Evolutionary conservation across 805 yeast species (phyloP).

Genomic region (Sugiyamaella valdiviana): DNA sequence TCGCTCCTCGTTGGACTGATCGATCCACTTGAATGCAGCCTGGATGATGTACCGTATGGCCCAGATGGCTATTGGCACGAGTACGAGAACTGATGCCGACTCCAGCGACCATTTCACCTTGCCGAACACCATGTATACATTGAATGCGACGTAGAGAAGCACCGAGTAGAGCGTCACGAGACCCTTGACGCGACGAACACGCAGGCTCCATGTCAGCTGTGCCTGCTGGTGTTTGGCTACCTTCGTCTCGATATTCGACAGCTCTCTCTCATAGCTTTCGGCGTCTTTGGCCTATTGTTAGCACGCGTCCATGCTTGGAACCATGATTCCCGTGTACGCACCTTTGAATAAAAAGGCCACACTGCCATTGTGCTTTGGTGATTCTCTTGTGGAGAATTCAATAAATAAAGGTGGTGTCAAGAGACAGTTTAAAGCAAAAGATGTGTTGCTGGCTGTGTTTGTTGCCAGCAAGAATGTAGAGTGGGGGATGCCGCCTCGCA

Average conservation of each 20-base stretch:
- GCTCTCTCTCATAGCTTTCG: constrained; percentile 31
- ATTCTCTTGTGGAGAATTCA: neutral
- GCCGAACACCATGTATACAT: constrained; percentile 19
- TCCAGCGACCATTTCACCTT: constrained; percentile 6
- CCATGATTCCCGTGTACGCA: neutral
- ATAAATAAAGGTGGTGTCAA: neutral
- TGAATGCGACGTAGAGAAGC: constrained; percentile 24
- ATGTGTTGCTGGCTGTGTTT: too few relatives aligned
- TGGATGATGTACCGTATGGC: constrained; percentile 12
- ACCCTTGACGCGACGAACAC: constrained; percentile 27
- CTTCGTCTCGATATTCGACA: constrained; percentile 27
- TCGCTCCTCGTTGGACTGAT: constrained; percentile 21
- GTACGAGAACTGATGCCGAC: constrained; percentile 10
- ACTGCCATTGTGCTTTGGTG: neutral
- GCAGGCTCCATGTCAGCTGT: constrained; percentile 17
- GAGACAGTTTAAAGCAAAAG: too few relatives aligned
- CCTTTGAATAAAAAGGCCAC: neutral
- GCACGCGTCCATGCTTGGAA: neutral
- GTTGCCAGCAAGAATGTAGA: neutral
- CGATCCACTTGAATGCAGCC: constrained; percentile 20
- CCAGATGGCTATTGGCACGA: constrained; percentile 20
- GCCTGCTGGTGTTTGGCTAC: constrained; percentile 22
- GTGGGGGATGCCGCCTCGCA: neutral
- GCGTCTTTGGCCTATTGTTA: constrained; percentile 11
- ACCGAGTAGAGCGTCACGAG: constrained; percentile 29